Conservation (phyloP, 2,329 filamentous ascomycete genomes). For the Botryotinia narcissicola region DNA sequence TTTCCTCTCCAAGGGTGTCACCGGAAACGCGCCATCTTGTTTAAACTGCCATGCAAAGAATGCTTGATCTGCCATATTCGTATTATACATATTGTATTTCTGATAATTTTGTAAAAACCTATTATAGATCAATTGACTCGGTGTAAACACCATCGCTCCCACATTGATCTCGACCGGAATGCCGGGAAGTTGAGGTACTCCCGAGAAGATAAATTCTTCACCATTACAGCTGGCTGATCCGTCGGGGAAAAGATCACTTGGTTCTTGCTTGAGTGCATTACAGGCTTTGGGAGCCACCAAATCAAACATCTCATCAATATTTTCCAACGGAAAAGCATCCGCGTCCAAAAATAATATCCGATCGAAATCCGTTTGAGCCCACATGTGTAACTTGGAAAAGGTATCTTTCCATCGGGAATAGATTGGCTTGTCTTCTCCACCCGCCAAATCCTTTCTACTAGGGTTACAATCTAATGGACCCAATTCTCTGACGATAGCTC, state of each 20-base stretch:
- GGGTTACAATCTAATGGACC: slow-evolving; percentile 22
- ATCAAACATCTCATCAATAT: slow-evolving; percentile 25
- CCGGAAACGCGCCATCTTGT: slow-evolving; percentile 14
- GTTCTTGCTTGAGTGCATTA: neutral
- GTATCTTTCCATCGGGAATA: slow-evolving; percentile 23
- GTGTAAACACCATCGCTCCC: slow-evolving; percentile 16
- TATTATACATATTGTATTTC: slow-evolving; percentile 3
- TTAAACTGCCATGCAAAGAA: slow-evolving; percentile 19
- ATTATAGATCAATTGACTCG: neutral
- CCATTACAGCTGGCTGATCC: slow-evolving; percentile 1
- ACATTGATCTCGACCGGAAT: slow-evolving; percentile 11
- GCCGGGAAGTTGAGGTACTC: neutral
- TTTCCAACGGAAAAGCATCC: slow-evolving; percentile 25
- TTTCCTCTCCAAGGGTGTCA: slow-evolving; percentile 2
- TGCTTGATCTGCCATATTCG: slow-evolving; percentile 20
- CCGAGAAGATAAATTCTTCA: slow-evolving; percentile 9
- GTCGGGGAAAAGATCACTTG: slow-evolving; percentile 1
- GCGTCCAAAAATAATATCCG: slow-evolving; percentile 21
- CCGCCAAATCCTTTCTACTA: neutral
- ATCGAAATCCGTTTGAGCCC: slow-evolving; percentile 24
- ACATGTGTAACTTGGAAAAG: slow-evolving; percentile 26
- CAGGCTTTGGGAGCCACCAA: slow-evolving; percentile 16
- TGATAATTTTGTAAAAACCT: slow-evolving; percentile 12
- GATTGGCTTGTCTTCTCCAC: neutral
- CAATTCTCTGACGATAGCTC: slow-evolving; percentile 24